Base-by-base conservation (phyloP, 2,329 filamentous ascomycete species). In the Alternaria alternata region DNA sequence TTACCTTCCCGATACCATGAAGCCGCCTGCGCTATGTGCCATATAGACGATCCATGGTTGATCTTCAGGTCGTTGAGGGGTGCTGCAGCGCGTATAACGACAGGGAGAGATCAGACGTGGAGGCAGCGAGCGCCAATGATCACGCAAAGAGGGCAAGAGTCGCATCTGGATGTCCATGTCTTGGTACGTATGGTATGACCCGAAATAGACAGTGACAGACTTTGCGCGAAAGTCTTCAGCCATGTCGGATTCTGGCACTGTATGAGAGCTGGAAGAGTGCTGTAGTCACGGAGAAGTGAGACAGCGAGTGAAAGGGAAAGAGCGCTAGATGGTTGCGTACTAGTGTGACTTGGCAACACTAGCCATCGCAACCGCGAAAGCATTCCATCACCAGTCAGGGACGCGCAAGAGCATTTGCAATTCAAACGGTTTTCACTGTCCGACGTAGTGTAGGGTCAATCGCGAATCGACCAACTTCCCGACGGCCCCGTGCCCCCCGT, bases 341-440 rank as follows among this genome's bases (percentile, higher is more conserved):
- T 70, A 61, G 64, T 11, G 32, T 2, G 22, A 26, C 65, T 71
- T 70, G 69, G 67, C 70, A 11, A 11, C 16, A 22, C 42, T 63
- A 68, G 54, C 51, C 63, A 63, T 57, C 63, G 66, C 65, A 59
- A 61, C 54, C 65, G 66, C 65, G 67, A 67, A 63, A 54, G 68
- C 67, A 67, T 66, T 66, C 57, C 59, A 64, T 59, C 62, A 54
- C 62, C 64, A 51, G 65, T 54, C 64, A 71, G 65, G 65, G 60
- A 72, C 69, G 69, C 69, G 68, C 64, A 67, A 59, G 62, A 64
- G 63, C 61, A 60, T 59, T 64, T 47, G 61, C 61, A 46, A 63
- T 43, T 51, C 36, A 20, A 58, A 62, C 59, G 8, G 54, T 62
- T 48, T 47, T 49, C 41, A 54, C 51, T 57, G 42, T 57, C 59